These are phyloP conservation scores for Salvia hispanica DNA, from an alignment of 257 asterid species.

Conservation along the genomic window DNA sequence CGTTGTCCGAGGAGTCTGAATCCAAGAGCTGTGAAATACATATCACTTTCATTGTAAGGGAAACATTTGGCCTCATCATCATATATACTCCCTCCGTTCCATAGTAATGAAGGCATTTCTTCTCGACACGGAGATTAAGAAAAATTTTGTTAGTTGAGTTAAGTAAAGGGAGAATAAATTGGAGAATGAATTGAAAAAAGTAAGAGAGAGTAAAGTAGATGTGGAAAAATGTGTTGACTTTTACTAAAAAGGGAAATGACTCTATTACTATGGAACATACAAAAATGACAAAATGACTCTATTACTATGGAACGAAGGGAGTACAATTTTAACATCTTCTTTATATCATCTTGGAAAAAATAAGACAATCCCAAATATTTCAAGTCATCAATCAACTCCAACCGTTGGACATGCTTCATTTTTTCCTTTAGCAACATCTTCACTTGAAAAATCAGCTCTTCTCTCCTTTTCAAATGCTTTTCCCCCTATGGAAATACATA, in stretches of 20 bases:
- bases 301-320: no score
- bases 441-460: slow-evolving; percentile 25
- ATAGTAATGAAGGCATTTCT: no score
- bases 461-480: neutral
- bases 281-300: no score
- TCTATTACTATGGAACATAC: no score
- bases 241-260: no score
- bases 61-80: neutral
- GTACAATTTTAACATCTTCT: slow-evolving; percentile 3
- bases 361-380: slow-evolving; percentile 29
- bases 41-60: neutral
- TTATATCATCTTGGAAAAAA: slow-evolving; percentile 31
- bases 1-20: neutral
- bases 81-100: no score
- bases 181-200: no score
- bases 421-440: slow-evolving; percentile 23
- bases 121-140: no score
- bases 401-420: neutral
- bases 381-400: slow-evolving; percentile 38
- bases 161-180: no score
- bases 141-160: no score
- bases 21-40: neutral
- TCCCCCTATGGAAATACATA: slow-evolving; percentile 7
- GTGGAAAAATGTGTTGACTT: no score
- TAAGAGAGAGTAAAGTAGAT: no score